Base-by-base conservation (phyloP, 345 rosid genomes). In the Syzygium jambos region DNA sequence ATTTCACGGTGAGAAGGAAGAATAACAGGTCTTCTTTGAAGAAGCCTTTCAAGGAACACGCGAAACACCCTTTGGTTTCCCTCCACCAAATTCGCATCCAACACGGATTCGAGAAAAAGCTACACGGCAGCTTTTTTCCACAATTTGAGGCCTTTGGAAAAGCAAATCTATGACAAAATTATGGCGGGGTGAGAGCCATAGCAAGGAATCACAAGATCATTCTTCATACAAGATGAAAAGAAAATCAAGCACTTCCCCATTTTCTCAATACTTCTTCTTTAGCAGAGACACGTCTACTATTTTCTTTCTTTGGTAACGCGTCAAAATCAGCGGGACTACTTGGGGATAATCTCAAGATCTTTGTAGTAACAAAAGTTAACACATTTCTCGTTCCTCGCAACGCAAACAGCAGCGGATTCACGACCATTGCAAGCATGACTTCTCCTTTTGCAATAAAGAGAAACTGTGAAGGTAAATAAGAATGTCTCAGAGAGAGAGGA, bases 371-470 rank as follows among this genome's bases (percentile, higher is more conserved):
- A 56, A 89, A 92, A 90, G 93, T 87, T 65, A 96, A 85, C 21
- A 92, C 91, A 82, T 93, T 88, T 88, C 99, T 93, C 80, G 93
- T 89, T 87, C 98, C 96, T 90, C 98, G 93, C 88, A 97, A 90
- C 7, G 93, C 93, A 85, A 92, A 90, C 88, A 97, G 88, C 92
- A 95, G 77, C 5, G 98, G 98, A 88, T 97, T 97, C 92, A 94
- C 91, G 88, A 95, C 89, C 59, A 91, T 90, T 38, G 98, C 98
- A 78, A 96, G 93, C 91, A 97, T 78, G 52, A 92, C 61, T 87
- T 93, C 96, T 13, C 96, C 97, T 91, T 95, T 96, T 14, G 98
- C 94, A 89, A 95, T 90, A 52, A 97, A 46, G 56, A 95, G 93
- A 90, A 93, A 96, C 98, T 97, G 93, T 54, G 88, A 52, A 54